Percentiles rank a stretch among this genome's conserved stretches.
Conservation (phyloP, 331 rosid species). For the Erythrophleum ivorense region DNA sequence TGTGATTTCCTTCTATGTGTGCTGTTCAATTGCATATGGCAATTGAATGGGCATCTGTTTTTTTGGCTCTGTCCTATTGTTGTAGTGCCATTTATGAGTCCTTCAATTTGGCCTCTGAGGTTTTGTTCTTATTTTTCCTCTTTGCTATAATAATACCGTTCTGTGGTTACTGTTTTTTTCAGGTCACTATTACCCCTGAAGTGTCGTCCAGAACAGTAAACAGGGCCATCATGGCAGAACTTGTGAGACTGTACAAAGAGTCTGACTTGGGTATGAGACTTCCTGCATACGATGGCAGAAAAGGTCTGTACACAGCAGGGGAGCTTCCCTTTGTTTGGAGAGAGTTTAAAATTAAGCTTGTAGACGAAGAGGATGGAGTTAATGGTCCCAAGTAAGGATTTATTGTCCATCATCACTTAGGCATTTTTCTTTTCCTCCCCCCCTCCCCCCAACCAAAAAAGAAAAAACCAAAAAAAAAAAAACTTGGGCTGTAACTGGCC, state of each 20-base stretch:
- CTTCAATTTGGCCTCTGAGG: constrained; percentile 42
- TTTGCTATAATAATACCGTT: constrained; percentile 43
- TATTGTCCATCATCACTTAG: constrained; percentile 26
- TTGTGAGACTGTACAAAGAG: constrained; percentile 82
- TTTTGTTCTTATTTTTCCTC: constrained; percentile 59
- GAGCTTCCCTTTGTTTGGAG: constrained; percentile 90
- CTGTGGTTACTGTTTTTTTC: constrained; percentile 45
- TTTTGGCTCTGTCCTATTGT: constrained; percentile 49
- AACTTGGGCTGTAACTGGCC: constrained; percentile 4
- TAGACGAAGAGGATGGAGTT: constrained; percentile 73
- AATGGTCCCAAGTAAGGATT: constrained; percentile 80
- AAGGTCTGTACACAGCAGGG: constrained; percentile 96
- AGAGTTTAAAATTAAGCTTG: constrained; percentile 82
- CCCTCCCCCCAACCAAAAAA: background rate
- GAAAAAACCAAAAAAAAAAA: no score
- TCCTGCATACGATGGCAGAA: constrained; percentile 98
- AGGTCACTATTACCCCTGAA: constrained; percentile 92
- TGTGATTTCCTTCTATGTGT: constrained; percentile 50
- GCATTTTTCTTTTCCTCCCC: constrained; percentile 9
- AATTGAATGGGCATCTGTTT: constrained; percentile 50
- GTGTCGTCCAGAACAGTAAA: constrained; percentile 84
- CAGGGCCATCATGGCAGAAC: constrained; percentile 89
- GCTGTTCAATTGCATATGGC: constrained; percentile 48
- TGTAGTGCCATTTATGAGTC: constrained; percentile 57
- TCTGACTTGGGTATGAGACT: constrained; percentile 93